Base-by-base conservation (phyloP, 345 rosid species). In the Cardamine occulta region DNA sequence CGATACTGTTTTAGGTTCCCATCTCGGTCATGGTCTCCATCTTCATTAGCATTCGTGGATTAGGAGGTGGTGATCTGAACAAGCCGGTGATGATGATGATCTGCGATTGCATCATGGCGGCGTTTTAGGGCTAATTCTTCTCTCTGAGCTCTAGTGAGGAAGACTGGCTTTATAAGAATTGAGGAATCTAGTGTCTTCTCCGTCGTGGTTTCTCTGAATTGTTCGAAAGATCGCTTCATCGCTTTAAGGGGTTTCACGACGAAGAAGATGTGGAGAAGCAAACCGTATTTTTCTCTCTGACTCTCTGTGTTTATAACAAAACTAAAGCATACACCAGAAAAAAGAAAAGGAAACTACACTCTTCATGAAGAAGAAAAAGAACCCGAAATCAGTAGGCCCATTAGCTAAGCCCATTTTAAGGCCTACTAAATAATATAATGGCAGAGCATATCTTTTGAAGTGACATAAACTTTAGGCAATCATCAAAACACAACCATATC, bases 61-160 rank as follows among this genome's bases (percentile, higher is more conserved):
- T 77, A 34, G 47, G 75, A 58, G 53, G 60, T 73, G 23, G 19
- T 0, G 35, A 66, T 66, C 5, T 80, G 76, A 2, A 74, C 85
- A 2, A 73, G 87, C 62, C 80, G 84, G 73, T 77, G 82, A 32
- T 48, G 73, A 13, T 80, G 73, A 13, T 80, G 85, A 2, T 80
- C 79, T n/a, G 85, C 82, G 72, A 84, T 72, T 72, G 83, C 86
- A 29, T 86, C 88, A 48, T 88, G 88, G 73, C 94, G 96, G 81
- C 95, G 93, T 37, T 91, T 80, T 37, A 91, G 89, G 71, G 97
- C 95, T 11, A 94, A 74, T 55, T 89, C 75, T 59, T 86, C 84
- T 64, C 91, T 83, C 40, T 85, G 84, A 54, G 86, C 88, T 82
- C 82, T 89, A 60, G 87, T 84, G 40, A 84, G 74, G 84, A 86